Base-by-base conservation (phyloP, 495 filamentous ascomycete species). In the Immersiella caudata region DNA sequence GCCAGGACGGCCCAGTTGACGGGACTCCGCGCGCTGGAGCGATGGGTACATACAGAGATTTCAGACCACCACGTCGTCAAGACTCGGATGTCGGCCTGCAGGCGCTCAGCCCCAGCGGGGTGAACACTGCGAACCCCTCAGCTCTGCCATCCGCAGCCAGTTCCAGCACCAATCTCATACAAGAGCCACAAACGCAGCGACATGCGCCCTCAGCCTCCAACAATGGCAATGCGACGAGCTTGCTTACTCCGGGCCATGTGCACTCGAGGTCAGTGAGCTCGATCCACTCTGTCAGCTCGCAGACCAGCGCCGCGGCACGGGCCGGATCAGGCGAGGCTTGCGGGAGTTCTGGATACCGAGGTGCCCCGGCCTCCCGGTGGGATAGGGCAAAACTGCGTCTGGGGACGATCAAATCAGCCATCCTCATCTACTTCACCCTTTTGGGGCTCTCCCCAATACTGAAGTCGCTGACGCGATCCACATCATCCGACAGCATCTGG, bases 401-500 rank as follows among this genome's bases (percentile, higher is more conserved):
- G 11, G 71, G 79, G 50, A 82, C 82, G 20, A 79, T 90, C 51
- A 99, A 99, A 76, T 98, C 95, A 0, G 94, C 95, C 1, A 80
- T 96, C 27, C 84, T 99, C 36, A 99, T 99, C 68, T 97, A 96
- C 80, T 95, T 89, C 71, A 89, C 93, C 5, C 83, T 99, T 27
- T 85, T 97, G 18, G 95, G 94, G 4, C 85, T 99, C 3, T 94
- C 91, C 26, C 95, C 95, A 0, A 98, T 99, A 68, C 83, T 98
- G 40, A 97, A 97, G 77, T 97, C 93, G 4, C 85, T 99, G 16
- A 98, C 95, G 0, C 88, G 89, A 40, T 97, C 93, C 6, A 97
- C 93, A 5, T 91, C 91, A 21, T 88, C 83, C 33, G 95, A 99
- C 81, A 93, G 89, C 25, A 98, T 99, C 69, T 99, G 96, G 96